Base-by-base conservation (phyloP, 73 alveolate species). In the Paramecium sexaurelia region DNA sequence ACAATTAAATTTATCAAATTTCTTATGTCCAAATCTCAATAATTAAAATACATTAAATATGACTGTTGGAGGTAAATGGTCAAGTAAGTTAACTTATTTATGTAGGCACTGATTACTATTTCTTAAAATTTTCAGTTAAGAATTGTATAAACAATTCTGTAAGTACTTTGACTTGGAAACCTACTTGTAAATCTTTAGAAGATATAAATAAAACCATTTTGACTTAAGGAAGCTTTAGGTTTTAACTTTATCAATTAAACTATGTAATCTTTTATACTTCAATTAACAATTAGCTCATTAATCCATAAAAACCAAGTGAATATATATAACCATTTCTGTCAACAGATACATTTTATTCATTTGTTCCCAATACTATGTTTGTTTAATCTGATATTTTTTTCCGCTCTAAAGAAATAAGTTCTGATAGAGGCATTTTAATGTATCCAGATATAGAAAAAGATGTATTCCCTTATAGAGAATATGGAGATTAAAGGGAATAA, bases 141-240 rank as follows among this genome's bases (percentile, higher is more conserved):
- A 11, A 20, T 15, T 88, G 94, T 40, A 17, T 37, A 68, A 69
- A 69, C 33, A 6, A 86, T 35, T 68, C 89, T 20, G 57, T 69
- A 13, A 56, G 88, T 43, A 40, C 35, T 19, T 82, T 71, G 22
- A 39, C 56, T 26, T 88, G 94, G 94, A 39, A 88, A 69, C 94
- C 94, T 3, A 33, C n/a, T 20, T 88, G 94, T 20, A 75, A 56
- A 29, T 20, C 94, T 11, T 8, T 8, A n/a, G 11, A 29, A 22
- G 67, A 37, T 13, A 8, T 61, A n/a, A 4, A 37, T 11, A 13
- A 36, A n/a, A 10, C 39, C 5, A 22, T 40, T 1, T 20, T 69
- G 36, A 36, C 2, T 19, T n/a, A 3, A 1, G 87, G 85, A 5
- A 26, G 45, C n/a, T 33, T 88, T 26, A 39, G 94, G 10, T 45